Percentiles rank a stretch among this genome's conserved stretches.
phyloP scores from a whole-genome alignment of 2,329 filamentous ascomycete genomes.

The Xylaria multiplex region DNA sequence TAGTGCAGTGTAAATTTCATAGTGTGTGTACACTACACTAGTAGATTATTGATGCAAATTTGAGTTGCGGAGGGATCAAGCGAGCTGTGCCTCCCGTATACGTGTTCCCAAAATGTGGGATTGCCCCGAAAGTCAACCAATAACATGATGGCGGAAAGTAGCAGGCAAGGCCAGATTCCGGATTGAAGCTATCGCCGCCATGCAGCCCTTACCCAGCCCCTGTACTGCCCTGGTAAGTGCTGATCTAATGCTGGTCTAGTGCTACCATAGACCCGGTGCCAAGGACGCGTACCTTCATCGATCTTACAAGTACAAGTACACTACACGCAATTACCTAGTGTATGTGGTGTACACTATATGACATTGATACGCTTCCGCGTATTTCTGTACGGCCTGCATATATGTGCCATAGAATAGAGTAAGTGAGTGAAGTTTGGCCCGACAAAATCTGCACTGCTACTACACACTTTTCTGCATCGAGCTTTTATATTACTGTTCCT shows the following conservation, averaged over 20 bases:
- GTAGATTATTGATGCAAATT: background rate
- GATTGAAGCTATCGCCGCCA: slow-evolving; percentile 25
- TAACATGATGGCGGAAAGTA: background rate
- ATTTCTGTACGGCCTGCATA: background rate
- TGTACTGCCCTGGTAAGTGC: slow-evolving; percentile 5
- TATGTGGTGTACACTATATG: background rate
- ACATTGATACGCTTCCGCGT: slow-evolving; percentile 1
- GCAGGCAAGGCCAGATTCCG: slow-evolving; percentile 2
- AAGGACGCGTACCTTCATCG: slow-evolving; percentile 11
- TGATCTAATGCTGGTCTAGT: slow-evolving; percentile 15
- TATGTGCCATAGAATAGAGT: background rate
- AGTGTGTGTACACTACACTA: background rate
- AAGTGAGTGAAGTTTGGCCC: background rate
- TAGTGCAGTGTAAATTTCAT: no score
- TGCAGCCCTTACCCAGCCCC: slow-evolving; percentile 25
- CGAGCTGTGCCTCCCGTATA: slow-evolving; percentile 34
- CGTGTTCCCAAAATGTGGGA: background rate
- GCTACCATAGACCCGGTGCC: slow-evolving; percentile 2
- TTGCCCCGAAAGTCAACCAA: background rate
- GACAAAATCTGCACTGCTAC: slow-evolving; percentile 14
- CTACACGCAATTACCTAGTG: no score
- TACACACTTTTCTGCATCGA: background rate
- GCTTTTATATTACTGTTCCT: slow-evolving; percentile 16
- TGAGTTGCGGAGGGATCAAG: slow-evolving; percentile 23
- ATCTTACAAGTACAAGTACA: background rate